Evolutionary conservation across 2,329 filamentous ascomycete genomes (phyloP).

Genomic region (Phoma herbarum): DNA sequence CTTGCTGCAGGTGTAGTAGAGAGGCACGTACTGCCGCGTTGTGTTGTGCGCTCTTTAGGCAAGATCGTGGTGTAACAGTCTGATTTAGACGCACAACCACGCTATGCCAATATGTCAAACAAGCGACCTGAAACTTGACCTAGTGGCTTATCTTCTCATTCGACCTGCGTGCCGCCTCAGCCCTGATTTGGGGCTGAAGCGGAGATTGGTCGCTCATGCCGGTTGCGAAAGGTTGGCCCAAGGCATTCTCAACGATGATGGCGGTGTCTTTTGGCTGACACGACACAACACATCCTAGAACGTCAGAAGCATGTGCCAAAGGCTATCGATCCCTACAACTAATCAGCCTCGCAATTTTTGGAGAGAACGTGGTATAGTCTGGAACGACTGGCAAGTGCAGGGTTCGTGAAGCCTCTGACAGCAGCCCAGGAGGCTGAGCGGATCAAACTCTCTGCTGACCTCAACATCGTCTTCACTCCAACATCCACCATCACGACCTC

Average conservation of each 20-base stretch:
- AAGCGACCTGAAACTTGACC: conserved; percentile 7
- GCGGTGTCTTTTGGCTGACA: conserved; percentile 5
- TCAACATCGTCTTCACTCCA: conserved; percentile 14
- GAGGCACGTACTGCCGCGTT: conserved; percentile 15
- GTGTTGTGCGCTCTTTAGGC: not conserved
- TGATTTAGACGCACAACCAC: conserved; percentile 6
- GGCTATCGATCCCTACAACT: conserved; percentile 21
- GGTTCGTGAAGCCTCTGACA: conserved; percentile 26
- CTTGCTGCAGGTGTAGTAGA: not conserved
- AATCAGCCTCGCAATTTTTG: conserved; percentile 46
- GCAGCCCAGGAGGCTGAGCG: conserved; percentile 34
- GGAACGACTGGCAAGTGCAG: conserved; percentile 43
- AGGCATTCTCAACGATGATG: conserved; percentile 16
- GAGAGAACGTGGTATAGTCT: conserved; percentile 12
- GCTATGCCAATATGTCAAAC: conserved; percentile 4
- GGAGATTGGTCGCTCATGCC: conserved; percentile 5
- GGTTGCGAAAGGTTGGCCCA: conserved; percentile 12
- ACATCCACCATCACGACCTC: conserved; percentile 11
- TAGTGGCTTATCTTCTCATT: not conserved
- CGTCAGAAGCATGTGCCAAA: conserved; percentile 10
- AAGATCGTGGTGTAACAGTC: conserved; percentile 1
- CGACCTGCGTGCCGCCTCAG: conserved; percentile 4
- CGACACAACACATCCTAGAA: not conserved
- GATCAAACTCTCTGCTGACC: conserved; percentile 21
- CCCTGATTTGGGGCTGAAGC: conserved; percentile 8